Base-by-base conservation (phyloP, 129 eudicot genomes). In the Pittosporum tobira region DNA sequence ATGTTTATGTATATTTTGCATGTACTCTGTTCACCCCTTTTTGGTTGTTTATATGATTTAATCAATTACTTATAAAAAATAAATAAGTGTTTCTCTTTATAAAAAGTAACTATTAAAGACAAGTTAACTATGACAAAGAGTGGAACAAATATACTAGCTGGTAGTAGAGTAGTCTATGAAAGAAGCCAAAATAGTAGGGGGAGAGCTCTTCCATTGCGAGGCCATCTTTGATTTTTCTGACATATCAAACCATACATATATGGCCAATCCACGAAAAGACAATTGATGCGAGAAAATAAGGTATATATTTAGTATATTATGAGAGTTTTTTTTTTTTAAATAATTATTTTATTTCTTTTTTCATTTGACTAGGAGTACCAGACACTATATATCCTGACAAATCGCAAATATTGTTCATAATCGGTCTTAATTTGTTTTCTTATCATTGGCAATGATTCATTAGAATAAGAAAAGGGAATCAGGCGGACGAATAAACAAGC, bases 101-200 rank as follows among this genome's bases (percentile, higher is more conserved):
- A 57, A 18, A 36, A 31, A 58, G 28, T 24, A 59, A 26, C 23
- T 26, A 6, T 25, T 15, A 40, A 6, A 45, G 19, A 59, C 49
- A 19, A 52, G 8, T 15, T 42, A 54, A 54, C 16, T 53, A 28
- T 42, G 60, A 11, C n/a, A 30, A 27, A 20, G 22, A 11, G 36
- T 19, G 57, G 10, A 49, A 21, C 29, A 22, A 34, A 14, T 7
- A 51, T 24, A 26, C 27, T 6, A 27, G 5, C 12, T 51, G 37
- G 21, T 5, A 27, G 20, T 7, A 26, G 57, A 27, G 20, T 7
- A 26, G 57, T 25, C 57, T 13, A 3, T 25, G n/a, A 42, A 31
- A 24, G 64, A 59, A 16, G 29, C 30, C 21, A 40, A 22, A n/a
- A n/a, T 61, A 42, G 34, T 25, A 59, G 65, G 14, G 65, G 50